Conservation (phyloP, 2,329 filamentous ascomycete genomes). For the Verticillium tricorpus region DNA sequence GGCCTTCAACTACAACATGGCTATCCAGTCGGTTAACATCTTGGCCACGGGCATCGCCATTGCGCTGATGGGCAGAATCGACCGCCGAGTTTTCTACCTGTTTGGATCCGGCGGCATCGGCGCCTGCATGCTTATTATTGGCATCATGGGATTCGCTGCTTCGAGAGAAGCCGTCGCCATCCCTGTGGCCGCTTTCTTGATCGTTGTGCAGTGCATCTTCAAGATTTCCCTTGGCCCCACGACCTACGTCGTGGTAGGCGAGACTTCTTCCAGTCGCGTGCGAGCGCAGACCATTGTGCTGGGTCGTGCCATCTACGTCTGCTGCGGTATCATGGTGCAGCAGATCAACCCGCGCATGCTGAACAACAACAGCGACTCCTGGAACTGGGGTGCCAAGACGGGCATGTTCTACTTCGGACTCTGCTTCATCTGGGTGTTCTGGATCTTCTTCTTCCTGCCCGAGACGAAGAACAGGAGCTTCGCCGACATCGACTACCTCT, state of each 20-base stretch:
- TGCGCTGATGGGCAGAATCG: constrained; percentile 28
- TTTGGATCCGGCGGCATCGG: constrained; percentile 33
- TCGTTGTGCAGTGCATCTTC: constrained; percentile 36
- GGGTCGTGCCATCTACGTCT: constrained; percentile 36
- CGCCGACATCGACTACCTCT: constrained; percentile 17
- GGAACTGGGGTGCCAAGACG: constrained; percentile 32
- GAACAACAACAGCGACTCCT: constrained; percentile 19
- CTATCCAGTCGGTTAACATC: constrained; percentile 40
- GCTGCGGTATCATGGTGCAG: constrained; percentile 33
- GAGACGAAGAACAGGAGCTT: constrained; percentile 70
- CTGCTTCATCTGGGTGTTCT: constrained; percentile 75
- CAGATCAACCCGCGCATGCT: constrained; percentile 32
- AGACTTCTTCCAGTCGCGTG: constrained; percentile 38
- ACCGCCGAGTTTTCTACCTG: constrained; percentile 35
- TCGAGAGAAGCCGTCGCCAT: constrained; percentile 17
- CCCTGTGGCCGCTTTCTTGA: constrained; percentile 29
- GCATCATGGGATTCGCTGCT: constrained; percentile 30
- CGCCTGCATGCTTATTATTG: constrained; percentile 35
- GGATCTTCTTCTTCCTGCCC: constrained; percentile 76
- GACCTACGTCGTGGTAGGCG: constrained; percentile 38
- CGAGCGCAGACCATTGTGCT: constrained; percentile 41
- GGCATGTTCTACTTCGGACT: constrained; percentile 45
- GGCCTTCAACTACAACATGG: constrained; percentile 43
- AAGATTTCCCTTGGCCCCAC: constrained; percentile 39
- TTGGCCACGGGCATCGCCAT: constrained; percentile 35